These are phyloP conservation scores for Paramecium caudatum DNA, from an alignment of 73 alveolate species.

Conservation along the genomic window DNA sequence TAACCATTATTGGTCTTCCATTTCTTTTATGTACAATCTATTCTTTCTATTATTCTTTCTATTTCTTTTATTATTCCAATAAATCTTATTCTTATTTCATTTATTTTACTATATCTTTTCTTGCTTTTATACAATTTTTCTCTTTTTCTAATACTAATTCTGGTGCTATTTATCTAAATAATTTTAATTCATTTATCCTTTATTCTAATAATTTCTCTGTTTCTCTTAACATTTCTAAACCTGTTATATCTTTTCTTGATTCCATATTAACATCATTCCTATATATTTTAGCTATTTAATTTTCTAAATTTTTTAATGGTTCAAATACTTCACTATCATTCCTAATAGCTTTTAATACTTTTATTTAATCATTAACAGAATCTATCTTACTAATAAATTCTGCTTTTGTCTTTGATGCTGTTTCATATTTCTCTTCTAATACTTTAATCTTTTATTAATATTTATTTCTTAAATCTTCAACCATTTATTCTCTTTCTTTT, in stretches of 20 bases:
- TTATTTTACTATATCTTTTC: conserved; percentile 6
- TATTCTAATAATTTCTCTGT: conserved; percentile 31
- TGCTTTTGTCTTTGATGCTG: conserved; percentile 35
- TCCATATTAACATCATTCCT: conserved; percentile 63
- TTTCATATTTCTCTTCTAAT: conserved; percentile 65
- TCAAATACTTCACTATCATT: conserved; percentile 63
- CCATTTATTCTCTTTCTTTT: conserved; percentile 73
- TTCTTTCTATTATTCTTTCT: conserved; percentile 48
- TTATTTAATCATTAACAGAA: conserved; percentile 62
- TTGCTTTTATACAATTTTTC: conserved; percentile 15
- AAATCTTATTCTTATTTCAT: conserved; percentile 39
- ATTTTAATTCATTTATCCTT: not conserved
- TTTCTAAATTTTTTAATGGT: conserved; percentile 38
- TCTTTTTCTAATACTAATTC: conserved; percentile 53
- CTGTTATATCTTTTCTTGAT: conserved; percentile 72
- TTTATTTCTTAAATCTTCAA: conserved; percentile 70
- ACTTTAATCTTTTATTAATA: conserved; percentile 46
- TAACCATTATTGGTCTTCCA: conserved; percentile 67
- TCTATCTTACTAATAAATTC: conserved; percentile 60
- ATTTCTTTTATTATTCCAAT: conserved; percentile 20
- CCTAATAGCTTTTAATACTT: conserved; percentile 56
- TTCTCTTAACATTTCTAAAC: conserved; percentile 69
- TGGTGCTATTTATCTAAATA: conserved; percentile 38
- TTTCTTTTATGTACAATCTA: conserved; percentile 28
- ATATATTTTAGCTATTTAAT: conserved; percentile 41